A percentile compares a stretch with the other conserved stretches of the same genome.
These are phyloP conservation scores for Botrytis porri DNA, from an alignment of 2,329 filamentous ascomycete species.

Conservation along the genomic window DNA sequence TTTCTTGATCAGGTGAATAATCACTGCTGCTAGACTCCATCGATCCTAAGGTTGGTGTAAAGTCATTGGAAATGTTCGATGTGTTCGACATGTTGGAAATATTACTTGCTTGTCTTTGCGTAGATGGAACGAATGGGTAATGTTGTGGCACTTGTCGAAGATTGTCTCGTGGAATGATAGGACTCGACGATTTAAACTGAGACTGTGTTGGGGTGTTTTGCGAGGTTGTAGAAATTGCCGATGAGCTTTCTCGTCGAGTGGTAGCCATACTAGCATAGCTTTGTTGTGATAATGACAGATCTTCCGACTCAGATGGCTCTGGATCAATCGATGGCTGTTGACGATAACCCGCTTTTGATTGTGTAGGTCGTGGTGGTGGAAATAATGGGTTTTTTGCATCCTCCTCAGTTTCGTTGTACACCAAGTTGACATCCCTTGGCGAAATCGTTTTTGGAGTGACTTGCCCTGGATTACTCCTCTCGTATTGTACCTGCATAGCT, in stretches of 20 bases:
- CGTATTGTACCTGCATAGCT: constrained; percentile 42
- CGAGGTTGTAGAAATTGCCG: constrained; percentile 36
- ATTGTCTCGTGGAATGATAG: constrained; percentile 37
- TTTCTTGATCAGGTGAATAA: constrained; percentile 38
- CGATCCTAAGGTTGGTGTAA: constrained; percentile 38
- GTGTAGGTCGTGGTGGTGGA: constrained; percentile 50
- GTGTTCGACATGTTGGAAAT: constrained; percentile 27
- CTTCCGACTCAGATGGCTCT: constrained; percentile 37
- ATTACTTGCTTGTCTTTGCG: constrained; percentile 30
- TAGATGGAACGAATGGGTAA: constrained; percentile 37
- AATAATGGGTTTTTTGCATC: constrained; percentile 67
- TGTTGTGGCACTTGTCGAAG: constrained; percentile 33
- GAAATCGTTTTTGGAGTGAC: constrained; percentile 83
- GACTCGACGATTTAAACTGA: constrained; percentile 47
- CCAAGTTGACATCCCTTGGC: constrained; percentile 84
- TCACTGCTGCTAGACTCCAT: constrained; percentile 43
- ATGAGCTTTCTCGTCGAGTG: constrained; percentile 41
- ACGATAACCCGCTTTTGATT: constrained; percentile 41
- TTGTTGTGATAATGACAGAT: constrained; percentile 38
- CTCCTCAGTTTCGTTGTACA: constrained; percentile 74
- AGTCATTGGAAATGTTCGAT: constrained; percentile 31
- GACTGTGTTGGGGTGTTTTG: constrained; percentile 34
- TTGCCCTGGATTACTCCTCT: constrained; percentile 39
- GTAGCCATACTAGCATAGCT: constrained; percentile 45
- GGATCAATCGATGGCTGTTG: constrained; percentile 31